Percentiles rank a stretch among this genome's conserved stretches.
phyloP scores from a whole-genome alignment of 352 stramenopile species.

The Phytopythium montanum region DNA sequence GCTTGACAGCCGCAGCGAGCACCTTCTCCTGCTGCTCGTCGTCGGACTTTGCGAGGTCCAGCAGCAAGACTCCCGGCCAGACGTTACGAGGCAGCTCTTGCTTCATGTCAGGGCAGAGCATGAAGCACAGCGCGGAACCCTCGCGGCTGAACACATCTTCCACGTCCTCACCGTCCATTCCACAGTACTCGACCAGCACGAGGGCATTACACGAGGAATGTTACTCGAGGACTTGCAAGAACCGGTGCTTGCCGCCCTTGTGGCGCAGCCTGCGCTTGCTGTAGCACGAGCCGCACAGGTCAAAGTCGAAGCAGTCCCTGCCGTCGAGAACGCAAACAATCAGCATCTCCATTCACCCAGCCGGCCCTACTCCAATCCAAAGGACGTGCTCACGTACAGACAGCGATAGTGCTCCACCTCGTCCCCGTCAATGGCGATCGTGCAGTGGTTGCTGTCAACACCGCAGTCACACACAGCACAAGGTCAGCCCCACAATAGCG shows the following conservation, averaged over 20 bases:
- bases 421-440: constrained; percentile 26
- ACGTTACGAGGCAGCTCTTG: not conserved
- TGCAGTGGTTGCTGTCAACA: constrained; percentile 25
- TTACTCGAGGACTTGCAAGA: constrained; percentile 20
- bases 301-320: constrained; percentile 79
- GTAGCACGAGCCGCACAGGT: constrained; percentile 57
- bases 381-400: constrained; percentile 21
- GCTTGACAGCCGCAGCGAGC: not conserved
- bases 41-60: not conserved
- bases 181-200: constrained; percentile 4
- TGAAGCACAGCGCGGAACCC: not conserved
- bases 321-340: constrained; percentile 6
- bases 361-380: not conserved
- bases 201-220: too few species aligned
- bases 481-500: not conserved
- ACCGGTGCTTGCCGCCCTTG: constrained; percentile 32
- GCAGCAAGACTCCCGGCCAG: not conserved
- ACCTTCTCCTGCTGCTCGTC: not conserved
- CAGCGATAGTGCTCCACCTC: constrained; percentile 33
- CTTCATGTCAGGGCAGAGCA: not conserved
- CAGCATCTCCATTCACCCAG: not conserved
- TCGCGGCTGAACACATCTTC: not conserved
- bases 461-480: constrained; percentile 1
- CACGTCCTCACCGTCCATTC: not conserved
- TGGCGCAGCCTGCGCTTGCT: constrained; percentile 30